Conservation (phyloP, 345 rosid species). For the Populus davidiana region DNA sequence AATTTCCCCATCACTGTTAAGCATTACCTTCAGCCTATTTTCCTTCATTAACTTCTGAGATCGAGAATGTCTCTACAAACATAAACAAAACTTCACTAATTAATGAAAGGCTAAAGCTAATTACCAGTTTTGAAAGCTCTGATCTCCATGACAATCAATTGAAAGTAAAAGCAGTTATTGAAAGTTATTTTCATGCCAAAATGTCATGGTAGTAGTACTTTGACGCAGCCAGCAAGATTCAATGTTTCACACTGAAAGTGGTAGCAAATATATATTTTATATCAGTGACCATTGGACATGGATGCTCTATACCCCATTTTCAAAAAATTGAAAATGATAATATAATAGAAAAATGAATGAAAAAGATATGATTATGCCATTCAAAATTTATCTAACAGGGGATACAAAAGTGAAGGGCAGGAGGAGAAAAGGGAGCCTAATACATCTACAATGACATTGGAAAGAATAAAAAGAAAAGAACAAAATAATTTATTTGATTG, state of each 20-base stretch:
- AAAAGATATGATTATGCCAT: not conserved
- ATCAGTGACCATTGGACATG: not conserved
- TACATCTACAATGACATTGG: not conserved
- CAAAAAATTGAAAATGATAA: not conserved
- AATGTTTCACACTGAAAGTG: not conserved
- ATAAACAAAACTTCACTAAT: not conserved
- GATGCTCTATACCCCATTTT: not conserved
- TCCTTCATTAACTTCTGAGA: slow-evolving; percentile 65
- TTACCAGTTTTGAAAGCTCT: not conserved
- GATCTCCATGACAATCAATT: not conserved
- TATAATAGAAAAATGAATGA: not conserved
- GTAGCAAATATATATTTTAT: not conserved
- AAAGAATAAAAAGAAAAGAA: not conserved
- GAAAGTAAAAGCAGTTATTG: not conserved
- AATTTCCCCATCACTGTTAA: slow-evolving; percentile 61
- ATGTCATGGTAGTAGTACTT: not conserved
- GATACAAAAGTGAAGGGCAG: not conserved
- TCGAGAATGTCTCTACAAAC: slow-evolving; percentile 55
- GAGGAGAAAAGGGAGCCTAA: not conserved
- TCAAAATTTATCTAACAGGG: not conserved
- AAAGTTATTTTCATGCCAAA: not conserved
- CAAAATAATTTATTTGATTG: not conserved
- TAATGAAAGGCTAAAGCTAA: not conserved
- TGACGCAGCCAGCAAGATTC: not conserved
- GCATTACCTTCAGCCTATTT: slow-evolving; percentile 56